Conservation (phyloP, 768 basidiomycete species). For the Termitomyces sp. region DNA sequence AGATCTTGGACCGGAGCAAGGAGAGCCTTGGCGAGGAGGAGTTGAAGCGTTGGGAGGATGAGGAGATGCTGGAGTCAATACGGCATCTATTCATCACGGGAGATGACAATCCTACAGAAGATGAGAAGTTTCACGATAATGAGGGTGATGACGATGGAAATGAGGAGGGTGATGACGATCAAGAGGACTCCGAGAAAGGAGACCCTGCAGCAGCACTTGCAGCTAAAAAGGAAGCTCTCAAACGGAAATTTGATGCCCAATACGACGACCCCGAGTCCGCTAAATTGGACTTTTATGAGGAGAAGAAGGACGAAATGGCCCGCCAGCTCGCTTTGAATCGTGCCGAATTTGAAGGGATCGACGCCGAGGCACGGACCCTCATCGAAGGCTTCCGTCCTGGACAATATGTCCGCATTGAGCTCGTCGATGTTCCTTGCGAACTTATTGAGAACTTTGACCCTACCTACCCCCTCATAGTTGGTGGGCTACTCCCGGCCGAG, state of each 20-base stretch:
- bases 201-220: slow-evolving; percentile 57
- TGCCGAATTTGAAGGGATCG: slow-evolving; percentile 80
- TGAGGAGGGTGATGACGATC: slow-evolving; percentile 36
- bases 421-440: slow-evolving; percentile 82
- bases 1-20: slow-evolving; percentile 71
- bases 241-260: slow-evolving; percentile 94
- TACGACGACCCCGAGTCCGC: slow-evolving; percentile 86
- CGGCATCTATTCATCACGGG: slow-evolving; percentile 88
- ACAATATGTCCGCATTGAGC: slow-evolving; percentile 89
- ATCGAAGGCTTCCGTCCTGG: slow-evolving; percentile 93
- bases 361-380: slow-evolving; percentile 72
- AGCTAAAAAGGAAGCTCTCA: slow-evolving; percentile 86
- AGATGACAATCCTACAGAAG: slow-evolving; percentile 33
- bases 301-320: slow-evolving; percentile 90
- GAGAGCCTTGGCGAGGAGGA: slow-evolving; percentile 46
- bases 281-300: slow-evolving; percentile 86
- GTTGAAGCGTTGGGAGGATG: slow-evolving; percentile 79
- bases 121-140: slow-evolving; percentile 33
- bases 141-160: slow-evolving; percentile 33
- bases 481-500: slow-evolving; percentile 87
- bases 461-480: slow-evolving; percentile 85
- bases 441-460: slow-evolving; percentile 94
- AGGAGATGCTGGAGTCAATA: slow-evolving; percentile 83
- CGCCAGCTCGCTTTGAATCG: slow-evolving; percentile 80
- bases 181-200: slow-evolving; percentile 27